Conservation (phyloP, 352 stramenopile genomes). For the Peronospora belbahrii region DNA sequence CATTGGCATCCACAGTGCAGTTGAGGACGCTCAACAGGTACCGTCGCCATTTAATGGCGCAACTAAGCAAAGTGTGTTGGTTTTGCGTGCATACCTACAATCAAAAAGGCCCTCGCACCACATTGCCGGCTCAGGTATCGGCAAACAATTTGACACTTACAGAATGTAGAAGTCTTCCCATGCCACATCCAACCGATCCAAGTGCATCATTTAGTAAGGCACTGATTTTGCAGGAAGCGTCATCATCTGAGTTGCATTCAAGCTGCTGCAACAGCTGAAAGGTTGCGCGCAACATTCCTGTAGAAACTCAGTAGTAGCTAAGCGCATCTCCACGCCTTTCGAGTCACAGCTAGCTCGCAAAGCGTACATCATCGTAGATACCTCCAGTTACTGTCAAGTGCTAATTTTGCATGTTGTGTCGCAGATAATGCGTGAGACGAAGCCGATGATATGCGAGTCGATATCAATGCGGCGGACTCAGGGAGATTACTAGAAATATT, state of each 20-base stretch:
- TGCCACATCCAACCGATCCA: slow-evolving; percentile 63
- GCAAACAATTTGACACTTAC: slow-evolving; percentile 40
- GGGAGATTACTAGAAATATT: too few species aligned
- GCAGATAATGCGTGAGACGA: slow-evolving; percentile 1
- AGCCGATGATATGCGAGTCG: slow-evolving; percentile 8
- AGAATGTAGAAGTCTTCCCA: slow-evolving; percentile 46
- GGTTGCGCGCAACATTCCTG: slow-evolving; percentile 37
- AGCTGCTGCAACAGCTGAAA: background rate
- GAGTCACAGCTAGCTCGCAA: slow-evolving; percentile 70
- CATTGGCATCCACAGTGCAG: slow-evolving; percentile 6
- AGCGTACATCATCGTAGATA: slow-evolving; percentile 62
- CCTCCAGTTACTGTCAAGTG: slow-evolving; percentile 58
- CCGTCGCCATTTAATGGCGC: slow-evolving; percentile 41
- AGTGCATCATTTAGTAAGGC: slow-evolving; percentile 59
- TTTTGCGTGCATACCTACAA: slow-evolving; percentile 47
- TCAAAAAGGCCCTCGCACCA: slow-evolving; percentile 19
- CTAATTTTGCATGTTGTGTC: slow-evolving; percentile 22
- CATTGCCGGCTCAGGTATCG: slow-evolving; percentile 39
- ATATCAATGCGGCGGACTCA: background rate
- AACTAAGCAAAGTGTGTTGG: slow-evolving; percentile 48
- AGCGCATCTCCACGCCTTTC: slow-evolving; percentile 68
- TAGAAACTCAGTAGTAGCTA: slow-evolving; percentile 63
- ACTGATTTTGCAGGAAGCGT: slow-evolving; percentile 34
- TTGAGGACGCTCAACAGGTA: slow-evolving; percentile 17
- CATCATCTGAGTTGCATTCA: background rate